Conservation (phyloP, 768 basidiomycete species). For the Lactifluus rugatus region DNA sequence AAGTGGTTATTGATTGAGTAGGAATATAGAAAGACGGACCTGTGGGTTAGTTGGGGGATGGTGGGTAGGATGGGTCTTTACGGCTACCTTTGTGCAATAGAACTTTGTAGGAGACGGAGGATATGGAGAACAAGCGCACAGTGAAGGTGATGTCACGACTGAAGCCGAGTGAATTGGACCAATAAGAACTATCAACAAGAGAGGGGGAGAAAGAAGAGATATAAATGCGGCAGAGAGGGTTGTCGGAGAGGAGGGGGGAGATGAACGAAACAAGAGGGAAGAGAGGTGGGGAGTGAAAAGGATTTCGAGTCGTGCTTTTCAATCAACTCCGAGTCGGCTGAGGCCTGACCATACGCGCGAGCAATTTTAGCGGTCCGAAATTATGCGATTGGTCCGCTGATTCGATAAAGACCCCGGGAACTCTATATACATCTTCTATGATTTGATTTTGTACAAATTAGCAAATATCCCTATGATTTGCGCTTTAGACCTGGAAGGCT, state of each 20-base stretch:
- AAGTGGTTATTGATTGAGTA: neutral
- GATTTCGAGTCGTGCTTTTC: neutral
- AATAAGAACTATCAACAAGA: neutral
- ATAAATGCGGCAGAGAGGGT: neutral
- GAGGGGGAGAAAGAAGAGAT: neutral
- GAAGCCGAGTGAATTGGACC: neutral
- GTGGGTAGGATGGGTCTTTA: neutral
- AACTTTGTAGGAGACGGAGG: neutral
- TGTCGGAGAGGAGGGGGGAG: neutral
- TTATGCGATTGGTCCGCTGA: constrained; percentile 14
- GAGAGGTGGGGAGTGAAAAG: neutral
- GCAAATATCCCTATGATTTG: too few species aligned
- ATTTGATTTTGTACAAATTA: too few species aligned
- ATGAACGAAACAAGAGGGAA: neutral
- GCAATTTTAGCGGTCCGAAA: constrained; percentile 19
- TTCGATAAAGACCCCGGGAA: neutral
- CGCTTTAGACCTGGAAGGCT: constrained; percentile 36
- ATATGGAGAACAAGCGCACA: neutral
- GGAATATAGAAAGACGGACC: neutral
- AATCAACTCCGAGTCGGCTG: too few species aligned
- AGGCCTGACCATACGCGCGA: constrained; percentile 4
- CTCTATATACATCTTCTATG: neutral
- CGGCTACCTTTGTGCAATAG: neutral
- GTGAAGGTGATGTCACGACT: neutral
- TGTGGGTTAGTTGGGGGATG: neutral